Percentiles rank a stretch among this genome's conserved stretches.
These are phyloP conservation scores for Dictyostelium capitatum DNA, from an alignment of 78 protist genomes.

Conservation along the genomic window DNA sequence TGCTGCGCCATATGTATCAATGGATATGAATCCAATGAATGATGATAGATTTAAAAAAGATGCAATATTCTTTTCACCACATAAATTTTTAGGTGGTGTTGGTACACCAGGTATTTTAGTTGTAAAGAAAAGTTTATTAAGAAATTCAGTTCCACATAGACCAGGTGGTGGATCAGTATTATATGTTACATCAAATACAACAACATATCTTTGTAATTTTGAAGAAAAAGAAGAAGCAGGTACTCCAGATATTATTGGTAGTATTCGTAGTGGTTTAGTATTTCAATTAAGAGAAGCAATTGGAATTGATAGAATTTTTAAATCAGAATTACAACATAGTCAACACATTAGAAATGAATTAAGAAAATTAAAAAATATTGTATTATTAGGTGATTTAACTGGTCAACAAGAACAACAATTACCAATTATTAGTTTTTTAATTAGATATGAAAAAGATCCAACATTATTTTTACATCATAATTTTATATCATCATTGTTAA, in stretches of 20 bases:
- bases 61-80: constrained; percentile 93
- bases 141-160: constrained; percentile 9
- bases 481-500: constrained; percentile 91
- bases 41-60: constrained; percentile 73
- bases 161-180: constrained; percentile 95
- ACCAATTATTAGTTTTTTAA: constrained; percentile 51
- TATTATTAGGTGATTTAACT: background rate
- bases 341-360: background rate
- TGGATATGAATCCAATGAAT: constrained; percentile 82
- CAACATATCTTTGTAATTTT: constrained; percentile 79
- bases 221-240: constrained; percentile 95
- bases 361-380: constrained; percentile 13
- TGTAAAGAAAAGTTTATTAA: constrained; percentile 65
- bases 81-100: constrained; percentile 96
- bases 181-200: constrained; percentile 84
- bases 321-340: constrained; percentile 30
- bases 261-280: constrained; percentile 91
- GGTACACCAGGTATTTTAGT: constrained; percentile 93
- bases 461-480: constrained; percentile 89
- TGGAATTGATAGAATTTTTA: constrained; percentile 23
- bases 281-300: constrained; percentile 54
- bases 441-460: constrained; percentile 45
- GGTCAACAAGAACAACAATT: background rate
- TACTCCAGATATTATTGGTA: constrained; percentile 94
- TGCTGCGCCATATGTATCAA: constrained; percentile 90